Percentiles rank a stretch among this genome's conserved stretches.
Conservation (phyloP, 2,329 filamentous ascomycete genomes). For the Helotiales sp. region DNA sequence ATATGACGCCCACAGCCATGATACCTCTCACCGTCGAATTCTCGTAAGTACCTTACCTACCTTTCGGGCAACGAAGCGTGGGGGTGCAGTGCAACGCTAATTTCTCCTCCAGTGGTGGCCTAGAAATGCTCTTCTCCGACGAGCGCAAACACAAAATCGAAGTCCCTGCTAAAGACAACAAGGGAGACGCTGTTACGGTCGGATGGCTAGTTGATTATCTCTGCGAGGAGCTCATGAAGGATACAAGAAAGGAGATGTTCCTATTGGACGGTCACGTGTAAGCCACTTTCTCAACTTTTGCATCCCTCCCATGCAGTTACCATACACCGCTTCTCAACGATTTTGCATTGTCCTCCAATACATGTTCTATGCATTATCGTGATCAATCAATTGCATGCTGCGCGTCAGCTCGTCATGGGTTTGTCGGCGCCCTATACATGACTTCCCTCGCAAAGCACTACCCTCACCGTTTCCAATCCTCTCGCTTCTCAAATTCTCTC, state of each 20-base stretch:
- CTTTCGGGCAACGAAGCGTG: conserved; percentile 5
- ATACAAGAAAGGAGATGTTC: conserved; percentile 85
- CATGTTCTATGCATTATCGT: not conserved
- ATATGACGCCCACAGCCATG: conserved; percentile 39
- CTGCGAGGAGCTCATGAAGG: conserved; percentile 82
- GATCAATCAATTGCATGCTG: not conserved
- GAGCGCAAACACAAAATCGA: conserved; percentile 73
- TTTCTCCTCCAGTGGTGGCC: conserved; percentile 69
- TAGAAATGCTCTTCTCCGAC: conserved; percentile 93
- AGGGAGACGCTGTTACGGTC: conserved; percentile 69
- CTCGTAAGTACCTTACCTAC: conserved; percentile 41
- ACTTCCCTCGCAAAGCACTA: conserved; percentile 16
- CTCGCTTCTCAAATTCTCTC: conserved; percentile 6
- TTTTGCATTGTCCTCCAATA: conserved; percentile 7
- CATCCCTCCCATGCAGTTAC: conserved; percentile 10
- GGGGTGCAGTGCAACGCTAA: conserved; percentile 24
- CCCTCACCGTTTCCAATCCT: conserved; percentile 19
- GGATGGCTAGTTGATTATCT: conserved; percentile 79
- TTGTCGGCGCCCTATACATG: conserved; percentile 12
- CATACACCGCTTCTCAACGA: conserved; percentile 26
- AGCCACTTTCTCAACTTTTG: conserved; percentile 44
- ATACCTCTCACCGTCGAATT: conserved; percentile 76
- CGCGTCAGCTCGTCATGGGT: conserved; percentile 25
- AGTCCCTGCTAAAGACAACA: conserved; percentile 66
- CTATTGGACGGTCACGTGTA: conserved; percentile 88